Base-by-base conservation (phyloP, 176 grass and related monocot genomes). In the Zea luxurians region DNA sequence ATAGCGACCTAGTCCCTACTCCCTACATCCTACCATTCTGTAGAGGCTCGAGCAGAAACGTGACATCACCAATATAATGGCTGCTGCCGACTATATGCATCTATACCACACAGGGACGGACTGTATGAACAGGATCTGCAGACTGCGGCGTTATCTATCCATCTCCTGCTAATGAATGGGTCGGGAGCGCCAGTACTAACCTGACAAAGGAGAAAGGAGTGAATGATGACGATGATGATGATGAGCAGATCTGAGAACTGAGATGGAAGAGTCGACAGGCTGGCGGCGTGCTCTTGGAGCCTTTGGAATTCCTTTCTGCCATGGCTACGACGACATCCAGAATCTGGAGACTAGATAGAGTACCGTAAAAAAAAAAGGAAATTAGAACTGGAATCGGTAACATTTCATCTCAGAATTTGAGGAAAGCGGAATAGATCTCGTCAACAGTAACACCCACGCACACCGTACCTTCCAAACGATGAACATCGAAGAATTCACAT, bases 61-160 rank as follows among this genome's bases (percentile, higher is more conserved):
- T 67, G 7, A 27, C 27, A 17, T 18, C 57, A 59, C 16, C 15
- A 15, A 15, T 27, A 27, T 27, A 53, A 53, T 53, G 49, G 49
- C 49, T 58, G 54, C n/a, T 20, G 18, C 61, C 70, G 13, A 57
- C 65, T n/a, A n/a, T n/a, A n/a, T n/a, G n/a, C 45, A 64, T 43
- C 45, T 3, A 13, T 17, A 60, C 40, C 65, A 76, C 3, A 70
- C 48, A 54, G 27, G 9, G 55, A 84, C 66, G 69, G 46, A 75
- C 66, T 64, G 20, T 36, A 62, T 52, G 52, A 66, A 74, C 86
- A 78, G 66, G 80, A 83, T 83, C 80, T 61, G 71, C 44, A 46
- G 59, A 18, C 7, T 57, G 54, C 54, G 18, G 54, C 54, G 17
- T 7, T 18, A 57, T 18, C 54, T 18, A 55, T 21, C 58, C 17